Evolutionary conservation across 2,329 filamentous ascomycete genomes (phyloP), one percentile per base, ranked within the genome.

Genomic region (Emydomyces testavorans): DNA sequence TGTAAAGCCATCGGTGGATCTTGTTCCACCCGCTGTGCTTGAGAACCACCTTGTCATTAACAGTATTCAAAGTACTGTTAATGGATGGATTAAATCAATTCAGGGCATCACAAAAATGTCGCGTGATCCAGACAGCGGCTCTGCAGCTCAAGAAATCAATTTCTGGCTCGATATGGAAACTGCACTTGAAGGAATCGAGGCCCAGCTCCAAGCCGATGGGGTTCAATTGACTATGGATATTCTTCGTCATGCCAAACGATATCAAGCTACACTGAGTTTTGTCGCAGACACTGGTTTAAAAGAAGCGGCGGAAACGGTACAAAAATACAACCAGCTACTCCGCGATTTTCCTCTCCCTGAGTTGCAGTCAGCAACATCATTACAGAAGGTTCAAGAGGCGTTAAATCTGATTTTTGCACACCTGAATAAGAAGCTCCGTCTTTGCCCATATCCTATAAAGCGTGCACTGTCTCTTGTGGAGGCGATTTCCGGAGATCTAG

Each of bases 281-380:
- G 84, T 83, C 29, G 86, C 92, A 1, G 93, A 99, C 66, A 98
- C 92, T 29, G 90, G 92, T 2, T 68, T 98, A 63, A 94, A 94
- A 65, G 92, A 98, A 67, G 88, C 88, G 20, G 92, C 89, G 65
- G 92, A 98, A 53, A 84, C 85, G 63, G 93, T 98, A 39, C 87
- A 94, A 65, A 95, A 95, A 67, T 98, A 96, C 73, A 99, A 98
- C 63, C 86, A 94, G 69, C 77, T 98, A 20, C 96, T 99, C 86
- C 83, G 92, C 53, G 93, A 98, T 64, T 96, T 99, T 54, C 92
- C 92, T 0, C 74, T 98, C 28, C 90, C 96, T 61, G 92, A 99
- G 64, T 71, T 99, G 23, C 76, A 95, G 15, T 94, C 92, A 13
- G 89, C 92, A 1, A 93, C 89, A 0, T 90, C 89, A 0, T 69